These are phyloP conservation scores for Asterionellopsis glacialis DNA, from an alignment of 108 stramenopile genomes.

Conservation along the genomic window DNA sequence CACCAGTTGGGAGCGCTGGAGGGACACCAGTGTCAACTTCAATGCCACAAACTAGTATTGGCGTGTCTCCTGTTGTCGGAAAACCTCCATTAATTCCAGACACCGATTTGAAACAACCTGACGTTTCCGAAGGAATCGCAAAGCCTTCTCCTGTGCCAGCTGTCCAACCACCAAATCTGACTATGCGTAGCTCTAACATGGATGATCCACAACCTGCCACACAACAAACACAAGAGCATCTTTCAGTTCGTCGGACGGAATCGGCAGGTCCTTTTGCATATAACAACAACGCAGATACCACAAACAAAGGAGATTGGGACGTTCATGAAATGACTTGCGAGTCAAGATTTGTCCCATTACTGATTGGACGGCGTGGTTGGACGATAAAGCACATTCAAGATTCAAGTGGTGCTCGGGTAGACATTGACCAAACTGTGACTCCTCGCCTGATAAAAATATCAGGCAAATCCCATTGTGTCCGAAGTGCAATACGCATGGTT, in stretches of 20 bases:
- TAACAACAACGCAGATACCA: no score
- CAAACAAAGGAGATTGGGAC: no score
- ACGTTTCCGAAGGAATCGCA: neutral
- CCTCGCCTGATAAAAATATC: constrained; percentile 77
- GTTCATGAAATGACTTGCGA: constrained; percentile 52
- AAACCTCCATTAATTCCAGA: neutral
- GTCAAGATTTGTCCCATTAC: constrained; percentile 70
- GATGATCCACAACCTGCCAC: neutral
- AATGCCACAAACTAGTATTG: constrained; percentile 2
- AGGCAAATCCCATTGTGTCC: constrained; percentile 53
- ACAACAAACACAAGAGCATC: neutral
- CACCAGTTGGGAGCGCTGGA: constrained; percentile 48
- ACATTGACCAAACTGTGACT: constrained; percentile 77
- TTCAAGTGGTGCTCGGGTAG: constrained; percentile 73
- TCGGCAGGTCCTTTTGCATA: no score
- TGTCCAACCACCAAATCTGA: neutral
- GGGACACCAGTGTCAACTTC: constrained; percentile 9
- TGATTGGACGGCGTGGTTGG: constrained; percentile 86
- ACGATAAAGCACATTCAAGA: constrained; percentile 87
- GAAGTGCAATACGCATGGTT: constrained; percentile 68
- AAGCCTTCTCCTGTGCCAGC: neutral
- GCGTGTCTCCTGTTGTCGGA: neutral
- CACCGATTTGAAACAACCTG: neutral
- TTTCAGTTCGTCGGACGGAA: no score
- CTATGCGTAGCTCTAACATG: no score